phyloP scores from a whole-genome alignment of 2,329 filamentous ascomycete species.

The Fusarium sp. region DNA sequence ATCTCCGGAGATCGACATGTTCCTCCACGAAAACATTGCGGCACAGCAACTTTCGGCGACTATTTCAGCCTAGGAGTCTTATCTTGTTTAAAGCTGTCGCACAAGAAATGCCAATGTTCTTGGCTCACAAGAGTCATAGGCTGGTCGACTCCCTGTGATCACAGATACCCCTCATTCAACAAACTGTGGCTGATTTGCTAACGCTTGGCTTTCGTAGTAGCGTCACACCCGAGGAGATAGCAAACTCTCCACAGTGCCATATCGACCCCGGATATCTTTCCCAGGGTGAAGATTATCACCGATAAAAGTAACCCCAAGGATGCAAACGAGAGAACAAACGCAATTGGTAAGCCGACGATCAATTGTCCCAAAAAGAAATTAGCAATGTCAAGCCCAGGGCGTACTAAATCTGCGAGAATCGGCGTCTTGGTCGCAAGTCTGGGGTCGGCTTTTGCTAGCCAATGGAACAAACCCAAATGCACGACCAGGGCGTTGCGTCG shows the following conservation, averaged over 20 bases:
- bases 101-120: conserved; percentile 11
- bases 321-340: not conserved
- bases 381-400: conserved; percentile 21
- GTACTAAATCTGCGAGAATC: conserved; percentile 10
- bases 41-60: conserved; percentile 7
- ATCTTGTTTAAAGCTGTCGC: conserved; percentile 4
- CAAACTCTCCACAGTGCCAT: not conserved
- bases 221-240: conserved; percentile 10
- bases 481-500: conserved; percentile 20
- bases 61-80: conserved; percentile 10
- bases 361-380: not conserved
- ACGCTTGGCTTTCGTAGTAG: conserved; percentile 24
- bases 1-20: not conserved
- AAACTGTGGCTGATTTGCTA: conserved; percentile 29
- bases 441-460: conserved; percentile 31
- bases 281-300: not conserved
- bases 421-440: conserved; percentile 8
- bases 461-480: conserved; percentile 11
- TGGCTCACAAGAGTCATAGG: conserved; percentile 17
- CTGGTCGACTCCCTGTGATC: conserved; percentile 20
- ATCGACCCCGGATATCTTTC: rapidly evolving
- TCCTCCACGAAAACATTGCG: not conserved
- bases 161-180: conserved; percentile 29
- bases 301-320: not conserved
- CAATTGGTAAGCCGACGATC: conserved; percentile 14